These are phyloP conservation scores for Neurospora sp. DNA, from an alignment of 495 filamentous ascomycete species.

Conservation along the genomic window DNA sequence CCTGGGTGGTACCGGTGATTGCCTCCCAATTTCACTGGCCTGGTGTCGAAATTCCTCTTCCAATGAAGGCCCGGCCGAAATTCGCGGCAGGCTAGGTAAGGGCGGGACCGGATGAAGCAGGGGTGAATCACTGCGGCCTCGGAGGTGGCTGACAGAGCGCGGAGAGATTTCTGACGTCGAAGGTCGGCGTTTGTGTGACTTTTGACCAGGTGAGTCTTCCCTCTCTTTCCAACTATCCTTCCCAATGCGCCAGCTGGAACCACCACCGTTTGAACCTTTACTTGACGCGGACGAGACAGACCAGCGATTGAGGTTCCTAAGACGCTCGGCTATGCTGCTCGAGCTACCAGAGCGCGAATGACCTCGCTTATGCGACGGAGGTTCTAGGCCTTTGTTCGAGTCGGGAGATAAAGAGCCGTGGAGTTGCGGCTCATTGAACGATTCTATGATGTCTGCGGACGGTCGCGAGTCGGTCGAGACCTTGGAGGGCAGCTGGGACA, in stretches of 20 bases:
- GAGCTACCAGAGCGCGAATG: constrained; percentile 36
- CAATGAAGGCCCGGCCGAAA: constrained; percentile 31
- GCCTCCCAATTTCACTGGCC: constrained; percentile 12
- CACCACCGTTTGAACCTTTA: constrained; percentile 42
- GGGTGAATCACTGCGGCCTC: constrained; percentile 12
- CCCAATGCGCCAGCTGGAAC: constrained; percentile 17
- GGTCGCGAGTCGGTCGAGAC: constrained; percentile 14
- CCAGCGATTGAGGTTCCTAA: constrained; percentile 74
- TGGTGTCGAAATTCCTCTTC: constrained; percentile 19
- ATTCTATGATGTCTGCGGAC: constrained; percentile 14
- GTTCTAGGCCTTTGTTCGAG: constrained; percentile 16
- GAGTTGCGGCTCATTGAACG: constrained; percentile 22
- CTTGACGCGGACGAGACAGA: constrained; percentile 69
- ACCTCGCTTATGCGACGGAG: constrained; percentile 14
- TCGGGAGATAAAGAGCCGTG: constrained; percentile 2
- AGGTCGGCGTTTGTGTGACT: constrained; percentile 19
- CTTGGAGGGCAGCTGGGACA: constrained; percentile 24
- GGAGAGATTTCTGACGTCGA: constrained; percentile 20
- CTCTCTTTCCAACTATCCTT: not conserved
- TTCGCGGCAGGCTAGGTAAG: constrained; percentile 25
- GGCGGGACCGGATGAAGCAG: constrained; percentile 16
- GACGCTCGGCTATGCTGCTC: constrained; percentile 47
- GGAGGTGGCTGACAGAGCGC: constrained; percentile 4
- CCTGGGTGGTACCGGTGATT: constrained; percentile 4
- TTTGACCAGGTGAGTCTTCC: constrained; percentile 11